Base-by-base conservation (phyloP, 495 filamentous ascomycete species). In the Thermothielavioides terrestris region DNA sequence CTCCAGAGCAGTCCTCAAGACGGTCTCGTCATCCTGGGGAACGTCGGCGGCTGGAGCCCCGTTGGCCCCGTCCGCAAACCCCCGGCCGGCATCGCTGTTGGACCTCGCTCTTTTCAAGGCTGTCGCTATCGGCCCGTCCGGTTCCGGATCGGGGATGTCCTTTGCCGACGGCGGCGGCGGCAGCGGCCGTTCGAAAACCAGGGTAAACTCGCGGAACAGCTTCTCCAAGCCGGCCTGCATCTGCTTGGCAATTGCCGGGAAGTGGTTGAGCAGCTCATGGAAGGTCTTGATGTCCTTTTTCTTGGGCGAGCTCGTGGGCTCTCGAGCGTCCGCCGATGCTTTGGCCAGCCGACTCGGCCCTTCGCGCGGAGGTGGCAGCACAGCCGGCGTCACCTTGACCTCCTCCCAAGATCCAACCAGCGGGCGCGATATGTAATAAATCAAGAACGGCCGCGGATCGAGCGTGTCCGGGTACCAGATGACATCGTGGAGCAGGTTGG, bases 391-490 rank as follows among this genome's bases (percentile, higher is more conserved):
- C 28, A 87, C 77, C 58, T 77, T 84, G 37, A 82, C 76, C 25
- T 86, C 77, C 48, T 94, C 89, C 68, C 81, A 86, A 0, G 80
- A 79, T 14, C 94, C 94, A 23, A 96, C 74, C 47, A 99, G 67
- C n/a, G 94, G 94, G 30, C 81, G 81, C 14, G 90, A 94, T 46
- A 99, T 94, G 65, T 89, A 97, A 75, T 99, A 97, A 45, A 99
- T 80, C 30, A 99, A 80, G 85, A 94, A 99, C 78, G 86, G 83
- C 40, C 86, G 81, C 18, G 86, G 82, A 32, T 95, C 90, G 47
- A 83, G 73, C 17, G 72, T 81, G 54, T 96, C 84, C 27, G 86
- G 81, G 62, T 92, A 90, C 76, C 86, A 96, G n/a, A 96, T 70
- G 32, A 75, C 76, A 63, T 97, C 94, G 51, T 82, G 79, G 34